These are phyloP conservation scores for Candida loeiensis DNA, from an alignment of 805 yeast species.

Conservation along the genomic window DNA sequence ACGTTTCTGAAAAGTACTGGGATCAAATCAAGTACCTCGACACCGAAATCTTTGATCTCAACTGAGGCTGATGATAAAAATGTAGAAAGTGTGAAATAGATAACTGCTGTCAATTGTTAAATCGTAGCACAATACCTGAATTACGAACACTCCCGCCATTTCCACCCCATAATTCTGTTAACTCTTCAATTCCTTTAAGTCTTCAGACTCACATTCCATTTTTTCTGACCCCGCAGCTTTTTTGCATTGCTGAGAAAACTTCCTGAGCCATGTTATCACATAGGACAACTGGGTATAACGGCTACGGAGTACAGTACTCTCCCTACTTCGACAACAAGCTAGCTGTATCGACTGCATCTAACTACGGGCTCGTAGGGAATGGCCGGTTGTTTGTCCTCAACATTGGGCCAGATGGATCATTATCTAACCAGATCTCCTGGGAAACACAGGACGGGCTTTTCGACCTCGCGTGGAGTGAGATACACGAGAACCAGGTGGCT, in stretches of 20 bases:
- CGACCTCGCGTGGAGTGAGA: constrained; percentile 86
- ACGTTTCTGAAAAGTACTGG: constrained; percentile 23
- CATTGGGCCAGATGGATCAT: constrained; percentile 63
- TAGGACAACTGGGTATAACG: constrained; percentile 77
- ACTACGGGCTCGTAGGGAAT: constrained; percentile 92
- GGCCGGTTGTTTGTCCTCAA: constrained; percentile 74
- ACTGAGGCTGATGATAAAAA: too few relatives aligned
- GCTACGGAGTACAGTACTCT: constrained; percentile 83
- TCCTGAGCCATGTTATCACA: constrained; percentile 66
- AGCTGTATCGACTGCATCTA: constrained; percentile 88
- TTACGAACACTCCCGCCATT: too few relatives aligned
- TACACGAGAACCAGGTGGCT: constrained; percentile 80
- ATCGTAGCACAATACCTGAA: too few relatives aligned
- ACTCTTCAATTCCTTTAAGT: too few relatives aligned
- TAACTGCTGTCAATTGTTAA: neutral
- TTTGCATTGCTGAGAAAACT: too few relatives aligned
- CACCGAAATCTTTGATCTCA: neutral
- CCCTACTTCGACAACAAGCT: constrained; percentile 87
- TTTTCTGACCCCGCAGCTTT: neutral
- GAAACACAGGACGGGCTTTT: constrained; percentile 93
- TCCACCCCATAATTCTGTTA: too few relatives aligned
- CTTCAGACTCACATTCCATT: too few relatives aligned
- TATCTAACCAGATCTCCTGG: constrained; percentile 54
- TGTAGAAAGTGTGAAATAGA: too few relatives aligned
- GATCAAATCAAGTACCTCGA: constrained; percentile 40